phyloP scores from a whole-genome alignment of 345 rosid genomes.

The Aquilaria yunnanensis region DNA sequence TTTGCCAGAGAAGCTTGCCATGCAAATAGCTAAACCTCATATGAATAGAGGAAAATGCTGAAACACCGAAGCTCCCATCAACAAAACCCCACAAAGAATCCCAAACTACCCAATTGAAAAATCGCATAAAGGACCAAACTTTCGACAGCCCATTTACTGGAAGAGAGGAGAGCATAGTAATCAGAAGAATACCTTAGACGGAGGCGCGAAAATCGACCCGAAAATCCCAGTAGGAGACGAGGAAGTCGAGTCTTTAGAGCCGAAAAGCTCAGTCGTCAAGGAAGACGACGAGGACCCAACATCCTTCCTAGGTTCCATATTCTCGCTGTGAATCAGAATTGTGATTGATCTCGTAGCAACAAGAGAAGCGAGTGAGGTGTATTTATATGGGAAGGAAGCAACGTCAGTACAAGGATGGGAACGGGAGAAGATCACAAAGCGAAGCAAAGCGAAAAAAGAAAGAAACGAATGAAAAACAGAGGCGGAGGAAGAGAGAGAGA shows the following conservation, averaged over 20 bases:
- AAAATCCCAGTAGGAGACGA: constrained; percentile 29
- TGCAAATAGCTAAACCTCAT: constrained; percentile 2
- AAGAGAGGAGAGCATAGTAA: background rate
- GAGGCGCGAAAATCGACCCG: constrained; percentile 56
- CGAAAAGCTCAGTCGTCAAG: constrained; percentile 60
- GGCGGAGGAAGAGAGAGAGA: background rate
- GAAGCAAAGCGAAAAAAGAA: constrained; percentile 1
- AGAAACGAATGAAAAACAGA: background rate
- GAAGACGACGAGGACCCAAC: constrained; percentile 37
- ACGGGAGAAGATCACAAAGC: background rate
- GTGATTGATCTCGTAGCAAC: constrained; percentile 8
- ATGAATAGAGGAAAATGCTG: background rate
- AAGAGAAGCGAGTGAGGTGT: constrained; percentile 19
- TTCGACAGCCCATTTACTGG: too few relatives aligned
- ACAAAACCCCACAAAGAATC: background rate
- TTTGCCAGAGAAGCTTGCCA: constrained; percentile 3
- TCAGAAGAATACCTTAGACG: constrained; percentile 35
- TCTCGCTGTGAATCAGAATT: constrained; percentile 7
- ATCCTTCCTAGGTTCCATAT: constrained; percentile 57
- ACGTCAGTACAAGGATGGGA: constrained; percentile 12
- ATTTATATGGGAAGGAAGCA: constrained; percentile 10
- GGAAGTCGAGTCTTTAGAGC: constrained; percentile 49
- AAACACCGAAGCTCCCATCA: background rate
- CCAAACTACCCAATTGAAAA: background rate
- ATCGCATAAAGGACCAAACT: too few relatives aligned